A percentile compares a stretch with the other conserved stretches of the same genome.
These are phyloP conservation scores for Serendipita sp. DNA, from an alignment of 768 basidiomycete genomes.

Conservation along the genomic window DNA sequence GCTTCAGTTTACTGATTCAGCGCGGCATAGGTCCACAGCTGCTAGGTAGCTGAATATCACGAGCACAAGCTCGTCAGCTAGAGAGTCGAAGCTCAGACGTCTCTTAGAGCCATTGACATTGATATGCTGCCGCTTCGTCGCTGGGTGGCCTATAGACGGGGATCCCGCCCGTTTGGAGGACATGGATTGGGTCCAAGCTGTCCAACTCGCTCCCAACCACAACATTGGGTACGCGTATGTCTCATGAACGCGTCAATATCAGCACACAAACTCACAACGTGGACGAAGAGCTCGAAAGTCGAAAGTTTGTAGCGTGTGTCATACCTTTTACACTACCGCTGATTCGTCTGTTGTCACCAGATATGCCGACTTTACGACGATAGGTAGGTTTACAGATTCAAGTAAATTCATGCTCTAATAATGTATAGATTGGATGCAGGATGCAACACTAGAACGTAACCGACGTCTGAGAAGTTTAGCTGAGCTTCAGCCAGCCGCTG, in stretches of 20 bases:
- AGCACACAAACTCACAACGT: neutral
- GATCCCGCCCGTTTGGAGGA: neutral
- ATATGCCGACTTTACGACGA: conserved; percentile 58
- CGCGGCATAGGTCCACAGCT: neutral
- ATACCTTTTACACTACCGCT: neutral
- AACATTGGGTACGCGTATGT: neutral
- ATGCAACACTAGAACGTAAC: conserved; percentile 78
- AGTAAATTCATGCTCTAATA: conserved; percentile 11
- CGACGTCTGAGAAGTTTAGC: conserved; percentile 51
- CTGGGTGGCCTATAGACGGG: neutral
- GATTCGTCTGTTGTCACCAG: neutral
- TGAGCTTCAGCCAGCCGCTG: conserved; percentile 24
- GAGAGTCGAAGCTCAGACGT: neutral
- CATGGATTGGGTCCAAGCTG: neutral
- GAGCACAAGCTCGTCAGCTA: neutral
- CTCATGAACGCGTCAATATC: neutral
- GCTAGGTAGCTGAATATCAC: neutral
- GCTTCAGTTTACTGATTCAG: neutral
- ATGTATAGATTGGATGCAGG: conserved; percentile 83
- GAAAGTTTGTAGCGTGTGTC: neutral
- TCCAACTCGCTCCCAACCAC: too few relatives aligned
- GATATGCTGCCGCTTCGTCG: neutral
- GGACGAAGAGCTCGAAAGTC: neutral
- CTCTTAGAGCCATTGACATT: neutral
- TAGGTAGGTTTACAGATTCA: conserved; percentile 38